Conservation (phyloP, 2,329 filamentous ascomycete genomes). For the Pseudogymnoascus sp. region DNA sequence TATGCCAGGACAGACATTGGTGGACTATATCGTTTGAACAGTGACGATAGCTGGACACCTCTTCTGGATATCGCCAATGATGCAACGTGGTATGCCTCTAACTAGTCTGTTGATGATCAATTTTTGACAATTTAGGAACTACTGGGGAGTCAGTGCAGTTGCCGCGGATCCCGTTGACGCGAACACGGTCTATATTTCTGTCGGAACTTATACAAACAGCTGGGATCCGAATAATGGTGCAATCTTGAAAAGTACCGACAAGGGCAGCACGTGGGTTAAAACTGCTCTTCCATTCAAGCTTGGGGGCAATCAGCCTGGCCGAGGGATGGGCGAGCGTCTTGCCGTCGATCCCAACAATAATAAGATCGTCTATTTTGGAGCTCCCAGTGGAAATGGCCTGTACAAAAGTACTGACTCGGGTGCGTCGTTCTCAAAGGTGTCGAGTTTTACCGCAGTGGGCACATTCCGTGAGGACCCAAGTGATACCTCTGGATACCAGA, state of each 20-base stretch:
- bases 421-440: constrained; percentile 45
- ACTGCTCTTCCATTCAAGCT: constrained; percentile 50
- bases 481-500: constrained; percentile 38
- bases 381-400: constrained; percentile 50
- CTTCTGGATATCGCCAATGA: constrained; percentile 43
- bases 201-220: constrained; percentile 51
- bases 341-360: constrained; percentile 51
- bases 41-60: constrained; percentile 48
- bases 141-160: constrained; percentile 51
- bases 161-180: constrained; percentile 48
- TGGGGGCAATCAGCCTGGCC: constrained; percentile 54
- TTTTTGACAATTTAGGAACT: constrained; percentile 33
- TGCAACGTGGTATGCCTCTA: constrained; percentile 35
- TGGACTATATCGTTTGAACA: constrained; percentile 47
- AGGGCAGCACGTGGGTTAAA: constrained; percentile 44
- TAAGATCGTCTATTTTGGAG: constrained; percentile 50
- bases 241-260: constrained; percentile 47
- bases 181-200: constrained; percentile 44
- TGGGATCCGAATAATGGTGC: constrained; percentile 51
- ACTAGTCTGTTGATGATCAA: constrained; percentile 3
- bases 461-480: constrained; percentile 40
- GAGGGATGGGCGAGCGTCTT: constrained; percentile 51
- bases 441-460: constrained; percentile 43
- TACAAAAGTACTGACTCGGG: constrained; percentile 52
- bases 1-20: constrained; percentile 52